phyloP scores from a whole-genome alignment of 768 basidiomycete species.

The Lactifluus pinguis region DNA sequence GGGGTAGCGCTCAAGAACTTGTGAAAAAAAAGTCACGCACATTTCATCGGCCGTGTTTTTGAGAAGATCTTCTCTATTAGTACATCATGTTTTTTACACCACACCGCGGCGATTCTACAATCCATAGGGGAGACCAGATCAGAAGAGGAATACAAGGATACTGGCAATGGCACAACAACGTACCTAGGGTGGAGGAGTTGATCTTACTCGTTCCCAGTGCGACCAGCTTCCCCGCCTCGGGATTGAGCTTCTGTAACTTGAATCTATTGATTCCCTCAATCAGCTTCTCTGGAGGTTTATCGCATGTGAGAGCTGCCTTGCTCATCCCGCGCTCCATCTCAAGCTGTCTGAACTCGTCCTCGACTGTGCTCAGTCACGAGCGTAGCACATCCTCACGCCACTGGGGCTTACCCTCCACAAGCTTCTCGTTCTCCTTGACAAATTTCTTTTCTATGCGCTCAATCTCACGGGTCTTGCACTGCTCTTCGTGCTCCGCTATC shows the following conservation, averaged over 20 bases:
- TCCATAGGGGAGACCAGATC: neutral
- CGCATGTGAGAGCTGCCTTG: constrained; percentile 59
- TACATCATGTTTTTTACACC: constrained; percentile 87
- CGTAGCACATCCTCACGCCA: constrained; percentile 55
- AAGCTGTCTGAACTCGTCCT: constrained; percentile 67
- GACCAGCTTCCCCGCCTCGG: constrained; percentile 89
- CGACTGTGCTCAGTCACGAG: constrained; percentile 58
- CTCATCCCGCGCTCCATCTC: constrained; percentile 74
- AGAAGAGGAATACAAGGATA: neutral
- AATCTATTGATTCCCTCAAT: constrained; percentile 76
- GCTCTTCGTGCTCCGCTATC: constrained; percentile 71
- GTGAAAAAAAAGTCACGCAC: neutral
- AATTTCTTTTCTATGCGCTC: constrained; percentile 93
- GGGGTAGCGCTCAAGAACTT: constrained; percentile 62
- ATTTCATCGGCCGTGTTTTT: constrained; percentile 41
- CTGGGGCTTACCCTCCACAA: constrained; percentile 53
- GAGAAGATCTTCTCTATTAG: constrained; percentile 90
- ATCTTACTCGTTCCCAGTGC: constrained; percentile 95
- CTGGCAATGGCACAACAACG: neutral
- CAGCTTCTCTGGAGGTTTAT: constrained; percentile 66
- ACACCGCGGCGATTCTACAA: constrained; percentile 83
- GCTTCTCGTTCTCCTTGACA: constrained; percentile 86
- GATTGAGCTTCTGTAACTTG: constrained; percentile 83
- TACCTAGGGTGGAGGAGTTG: constrained; percentile 88
- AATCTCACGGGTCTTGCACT: constrained; percentile 67